Evolutionary conservation across 2,329 filamentous ascomycete genomes (phyloP), one percentile per base, ranked within the genome.

Genomic region (Drechslerella dactyloides): DNA sequence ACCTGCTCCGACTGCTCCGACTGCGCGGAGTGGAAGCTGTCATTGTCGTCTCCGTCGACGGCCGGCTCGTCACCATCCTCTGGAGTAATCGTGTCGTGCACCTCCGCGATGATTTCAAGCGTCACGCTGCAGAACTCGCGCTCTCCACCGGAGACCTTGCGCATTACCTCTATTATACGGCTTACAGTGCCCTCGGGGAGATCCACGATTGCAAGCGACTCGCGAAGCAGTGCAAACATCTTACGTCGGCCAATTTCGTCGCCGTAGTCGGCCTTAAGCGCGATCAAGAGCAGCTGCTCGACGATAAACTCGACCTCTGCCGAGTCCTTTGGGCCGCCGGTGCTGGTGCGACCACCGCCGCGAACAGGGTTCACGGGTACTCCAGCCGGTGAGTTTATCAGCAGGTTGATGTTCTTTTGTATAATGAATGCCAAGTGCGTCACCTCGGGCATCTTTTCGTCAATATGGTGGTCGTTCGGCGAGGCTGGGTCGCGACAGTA

Each of bases 391-490:
- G 74, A 72, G 13, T 79, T 77, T 40, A 84, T 76, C 1, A 84
- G 79, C 21, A 79, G 78, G 64, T 85, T 84, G 75, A 94, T 86
- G 77, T 97, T 93, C 51, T 89, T 87, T 76, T 96, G 88, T 1
- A 99, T 83, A 78, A 91, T 90, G 78, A 91, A 94, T 2, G 91
- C 93, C 24, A 99, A 86, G 76, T 90, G 91, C 1, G 91, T 96
- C 54, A 97, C 92, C 80, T 96, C 93, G 0, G 94, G 94, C 78
- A 99, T 87, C 80, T 97, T 97, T 78, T 96, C 92, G 76, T 97
- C 94, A 0, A 93, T 82, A 15, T 72, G 66, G 75, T 90, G 89
- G 75, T 90, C 91, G 23, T 87, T 87, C 73, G 91, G 87, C 19
- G 87, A 86, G 1, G 60, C 56, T 68, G 91, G 86, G 19, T 83